Conservation (phyloP, 1,284 basidiomycete species). For the Sanguinoderma infundibulare region DNA sequence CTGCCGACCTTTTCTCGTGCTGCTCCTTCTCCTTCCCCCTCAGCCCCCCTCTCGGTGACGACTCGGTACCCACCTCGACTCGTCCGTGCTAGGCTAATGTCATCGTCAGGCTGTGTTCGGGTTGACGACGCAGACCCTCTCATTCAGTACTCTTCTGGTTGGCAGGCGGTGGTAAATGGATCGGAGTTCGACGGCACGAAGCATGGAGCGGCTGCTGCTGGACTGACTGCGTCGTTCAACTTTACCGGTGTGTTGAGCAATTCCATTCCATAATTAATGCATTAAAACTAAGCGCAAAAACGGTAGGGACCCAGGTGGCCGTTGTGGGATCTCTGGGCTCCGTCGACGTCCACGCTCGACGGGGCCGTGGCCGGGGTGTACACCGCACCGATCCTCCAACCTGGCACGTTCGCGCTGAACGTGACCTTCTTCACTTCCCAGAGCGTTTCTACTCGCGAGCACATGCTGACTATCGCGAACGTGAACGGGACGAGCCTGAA, state of each 20-base stretch:
- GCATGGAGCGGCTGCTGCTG: conserved; percentile 2
- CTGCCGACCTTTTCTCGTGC: too few relatives aligned
- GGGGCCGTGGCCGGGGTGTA: conserved; percentile 6
- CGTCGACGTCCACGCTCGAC: conserved; percentile 20
- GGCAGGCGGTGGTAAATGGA: neutral
- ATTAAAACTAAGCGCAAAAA: neutral
- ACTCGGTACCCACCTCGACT: neutral
- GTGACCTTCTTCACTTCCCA: conserved; percentile 22
- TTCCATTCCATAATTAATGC: neutral
- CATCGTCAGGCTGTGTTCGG: neutral
- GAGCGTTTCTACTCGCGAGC: conserved; percentile 13
- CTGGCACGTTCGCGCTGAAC: conserved; percentile 4
- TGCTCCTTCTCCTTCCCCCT: too few relatives aligned
- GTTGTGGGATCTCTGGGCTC: conserved; percentile 24
- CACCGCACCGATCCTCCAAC: conserved; percentile 9
- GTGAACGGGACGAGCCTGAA: conserved; percentile 26
- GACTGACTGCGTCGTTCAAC: conserved; percentile 6
- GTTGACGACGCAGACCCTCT: conserved; percentile 7
- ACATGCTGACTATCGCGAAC: conserved; percentile 24
- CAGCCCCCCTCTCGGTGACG: too few relatives aligned
- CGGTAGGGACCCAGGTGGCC: conserved; percentile 17
- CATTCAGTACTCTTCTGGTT: conserved; percentile 7
- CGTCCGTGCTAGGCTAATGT: neutral
- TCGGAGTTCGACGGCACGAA: neutral
- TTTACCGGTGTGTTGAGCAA: conserved; percentile 7